Percentiles rank a stretch among this genome's conserved stretches.
These are phyloP conservation scores for Lichenothelia convexa DNA, from an alignment of 495 filamentous ascomycete genomes.

Conservation along the genomic window DNA sequence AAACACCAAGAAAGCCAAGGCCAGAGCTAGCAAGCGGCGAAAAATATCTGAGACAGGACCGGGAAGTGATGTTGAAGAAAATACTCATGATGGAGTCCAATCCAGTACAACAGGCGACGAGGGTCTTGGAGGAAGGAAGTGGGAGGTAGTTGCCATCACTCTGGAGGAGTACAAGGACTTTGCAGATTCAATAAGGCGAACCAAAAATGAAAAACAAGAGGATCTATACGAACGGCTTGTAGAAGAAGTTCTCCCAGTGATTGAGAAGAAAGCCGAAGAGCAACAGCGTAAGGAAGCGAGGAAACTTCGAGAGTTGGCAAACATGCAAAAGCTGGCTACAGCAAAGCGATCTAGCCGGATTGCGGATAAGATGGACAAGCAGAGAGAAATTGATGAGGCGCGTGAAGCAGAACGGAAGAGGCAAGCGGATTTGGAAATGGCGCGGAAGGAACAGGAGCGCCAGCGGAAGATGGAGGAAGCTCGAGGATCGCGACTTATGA, in stretches of 20 bases:
- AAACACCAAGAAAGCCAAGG: slow-evolving; percentile 42
- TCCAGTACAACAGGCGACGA: slow-evolving; percentile 27
- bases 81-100: slow-evolving; percentile 24
- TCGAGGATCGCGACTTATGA: slow-evolving; percentile 63
- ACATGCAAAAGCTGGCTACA: slow-evolving; percentile 66
- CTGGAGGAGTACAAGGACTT: slow-evolving; percentile 59
- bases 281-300: slow-evolving; percentile 48
- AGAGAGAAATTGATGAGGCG: slow-evolving; percentile 51
- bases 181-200: slow-evolving; percentile 48
- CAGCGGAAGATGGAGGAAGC: slow-evolving; percentile 48
- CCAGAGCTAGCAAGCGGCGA: slow-evolving; percentile 55
- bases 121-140: slow-evolving; percentile 53
- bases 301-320: slow-evolving; percentile 62
- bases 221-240: slow-evolving; percentile 46
- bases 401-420: slow-evolving; percentile 55
- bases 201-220: slow-evolving; percentile 68
- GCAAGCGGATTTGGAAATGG: slow-evolving; percentile 42
- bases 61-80: slow-evolving; percentile 35
- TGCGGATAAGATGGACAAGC: slow-evolving; percentile 60
- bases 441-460: slow-evolving; percentile 49
- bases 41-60: slow-evolving; percentile 35
- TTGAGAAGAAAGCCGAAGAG: slow-evolving; percentile 65
- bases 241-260: slow-evolving; percentile 60
- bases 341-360: slow-evolving; percentile 86
- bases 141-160: slow-evolving; percentile 80